These are phyloP conservation scores for Anthoceros angustus DNA, from an alignment of 225 moss, liverwort and hornwort species.

Conservation along the genomic window DNA sequence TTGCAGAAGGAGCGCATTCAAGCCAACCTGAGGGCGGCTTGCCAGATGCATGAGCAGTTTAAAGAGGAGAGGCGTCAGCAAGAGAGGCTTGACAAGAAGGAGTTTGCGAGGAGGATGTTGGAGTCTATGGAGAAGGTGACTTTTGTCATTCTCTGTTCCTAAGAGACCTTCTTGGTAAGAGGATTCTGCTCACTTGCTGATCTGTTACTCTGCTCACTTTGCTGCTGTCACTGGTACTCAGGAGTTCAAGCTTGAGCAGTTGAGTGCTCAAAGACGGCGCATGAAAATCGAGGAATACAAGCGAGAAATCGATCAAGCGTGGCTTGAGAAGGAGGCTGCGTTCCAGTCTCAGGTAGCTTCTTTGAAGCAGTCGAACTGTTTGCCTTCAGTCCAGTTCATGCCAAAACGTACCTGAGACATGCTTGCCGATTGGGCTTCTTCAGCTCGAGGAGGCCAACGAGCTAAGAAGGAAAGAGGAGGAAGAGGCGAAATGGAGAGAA, in stretches of 20 bases:
- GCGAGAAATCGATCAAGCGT: background rate
- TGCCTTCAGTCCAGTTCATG: background rate
- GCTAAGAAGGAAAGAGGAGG: background rate
- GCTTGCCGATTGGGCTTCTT: background rate
- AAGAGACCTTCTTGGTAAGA: background rate
- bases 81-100: background rate
- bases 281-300: background rate
- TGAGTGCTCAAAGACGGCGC: background rate
- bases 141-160: background rate
- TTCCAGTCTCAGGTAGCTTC: background rate
- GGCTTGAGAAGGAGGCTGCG: background rate
- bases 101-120: background rate
- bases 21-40: background rate
- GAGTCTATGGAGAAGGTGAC: background rate
- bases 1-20: background rate
- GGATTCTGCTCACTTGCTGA: background rate
- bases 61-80: constrained; percentile 1
- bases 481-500: background rate
- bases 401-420: background rate
- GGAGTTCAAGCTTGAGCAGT: constrained; percentile 1
- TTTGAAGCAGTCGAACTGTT: background rate
- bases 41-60: background rate
- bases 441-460: background rate
- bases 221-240: background rate
- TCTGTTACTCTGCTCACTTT: background rate